These are phyloP conservation scores for Piromyces sp. DNA, from an alignment of 192 early-diverging fungal species.

Conservation along the genomic window DNA sequence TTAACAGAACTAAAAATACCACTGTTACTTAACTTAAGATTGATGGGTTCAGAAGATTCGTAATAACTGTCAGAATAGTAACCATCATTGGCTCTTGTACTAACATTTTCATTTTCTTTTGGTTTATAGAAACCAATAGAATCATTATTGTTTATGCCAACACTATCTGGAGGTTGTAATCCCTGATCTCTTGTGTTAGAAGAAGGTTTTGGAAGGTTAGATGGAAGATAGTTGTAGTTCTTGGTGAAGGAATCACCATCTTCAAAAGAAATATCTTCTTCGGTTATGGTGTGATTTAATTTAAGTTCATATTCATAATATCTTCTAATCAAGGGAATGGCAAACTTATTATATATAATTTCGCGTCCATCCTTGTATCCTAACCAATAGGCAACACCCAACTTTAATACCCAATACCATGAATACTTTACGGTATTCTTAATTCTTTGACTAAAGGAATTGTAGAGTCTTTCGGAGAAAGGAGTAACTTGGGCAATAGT, in stretches of 20 bases:
- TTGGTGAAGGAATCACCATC: background rate
- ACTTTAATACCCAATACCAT: background rate
- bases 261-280: background rate
- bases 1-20: background rate
- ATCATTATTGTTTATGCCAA: background rate
- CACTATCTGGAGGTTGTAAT: background rate
- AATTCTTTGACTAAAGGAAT: background rate
- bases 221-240: background rate
- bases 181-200: background rate
- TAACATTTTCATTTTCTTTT: background rate
- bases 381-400: background rate
- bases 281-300: background rate
- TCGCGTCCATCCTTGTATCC: background rate
- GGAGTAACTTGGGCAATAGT: background rate
- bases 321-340: background rate
- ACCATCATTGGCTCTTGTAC: background rate
- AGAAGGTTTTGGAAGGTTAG: background rate
- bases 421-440: background rate
- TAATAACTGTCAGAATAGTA: background rate
- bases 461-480: background rate
- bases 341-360: background rate
- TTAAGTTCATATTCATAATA: background rate
- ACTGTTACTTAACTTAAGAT: background rate
- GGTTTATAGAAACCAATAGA: background rate
- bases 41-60: background rate